Evolutionary conservation across 73 alveolate genomes (phyloP), one percentile per base, ranked within the genome.

Genomic region (Breviolum minutum): DNA sequence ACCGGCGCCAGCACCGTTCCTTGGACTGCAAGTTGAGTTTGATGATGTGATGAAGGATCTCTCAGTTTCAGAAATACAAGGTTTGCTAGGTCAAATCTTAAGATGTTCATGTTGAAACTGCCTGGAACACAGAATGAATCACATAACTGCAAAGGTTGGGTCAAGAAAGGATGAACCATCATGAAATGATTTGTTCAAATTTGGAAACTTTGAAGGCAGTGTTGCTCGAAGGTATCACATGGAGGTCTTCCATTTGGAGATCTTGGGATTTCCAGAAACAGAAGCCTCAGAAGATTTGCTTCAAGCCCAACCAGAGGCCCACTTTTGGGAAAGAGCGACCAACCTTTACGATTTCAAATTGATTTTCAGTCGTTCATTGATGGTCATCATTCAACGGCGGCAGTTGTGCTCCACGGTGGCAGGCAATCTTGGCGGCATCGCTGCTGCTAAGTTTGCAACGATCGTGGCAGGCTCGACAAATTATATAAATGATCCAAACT

Each of bases 1-100:
- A 22, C 76, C 80, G 63, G 89, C 98, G 86, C 98, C 98, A 17
- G 61, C 98, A 27, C 98, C 98, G 98, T 54, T 32, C 16, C 98
- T 92, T 76, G 98, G 96, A 17, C 62, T 5, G 69, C 87, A 9
- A 61, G 24, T 77, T 61, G 87, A 22, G 74, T 13, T 66, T 17
- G n/a, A n/a, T n/a, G n/a, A n/a, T n/a, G n/a, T 40, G 54, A 40
- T 40, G 54, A 40, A 40, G 54, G 54, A 40, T 40, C 54, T 40
- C 54, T 40, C 54, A 40, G 54, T 40, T 40, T 40, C 54, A 40
- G 54, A 40, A 40, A 40, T 40, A 3, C 0, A 40, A n/a, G n/a
- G n/a, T n/a, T n/a, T 40, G 54, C 3, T 40, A 40, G 3, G 54
- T 40, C 3, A 40, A 40, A 3, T 40, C 5, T 40, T 40, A 40